Conservation (phyloP, 1,284 basidiomycete genomes). For the Inonotus hispidus region DNA sequence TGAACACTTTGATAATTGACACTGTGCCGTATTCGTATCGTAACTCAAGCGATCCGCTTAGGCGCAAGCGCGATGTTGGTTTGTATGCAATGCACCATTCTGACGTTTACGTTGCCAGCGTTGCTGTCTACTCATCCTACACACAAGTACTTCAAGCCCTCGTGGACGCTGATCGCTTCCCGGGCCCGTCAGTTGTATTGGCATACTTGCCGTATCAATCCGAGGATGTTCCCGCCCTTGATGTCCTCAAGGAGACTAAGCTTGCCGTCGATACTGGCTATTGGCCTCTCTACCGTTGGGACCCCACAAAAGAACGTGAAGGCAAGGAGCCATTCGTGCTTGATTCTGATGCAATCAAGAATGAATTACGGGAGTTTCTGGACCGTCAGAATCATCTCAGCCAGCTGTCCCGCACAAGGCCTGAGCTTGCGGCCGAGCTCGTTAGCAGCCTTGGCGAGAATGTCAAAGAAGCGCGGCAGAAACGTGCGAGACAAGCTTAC, state of each 20-base stretch:
- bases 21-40: slow-evolving; percentile 83
- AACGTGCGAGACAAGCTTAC: slow-evolving; percentile 83
- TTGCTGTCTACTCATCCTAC: slow-evolving; percentile 95
- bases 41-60: slow-evolving; percentile 61
- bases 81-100: slow-evolving; percentile 99
- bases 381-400: slow-evolving; percentile 96
- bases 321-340: slow-evolving; percentile 87
- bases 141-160: slow-evolving; percentile 91
- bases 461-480: slow-evolving; percentile 79
- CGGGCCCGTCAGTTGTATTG: slow-evolving; percentile 88
- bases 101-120: slow-evolving; percentile 91
- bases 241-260: slow-evolving; percentile 95
- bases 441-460: slow-evolving; percentile 82
- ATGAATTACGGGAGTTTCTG: slow-evolving; percentile 92
- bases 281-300: slow-evolving; percentile 99
- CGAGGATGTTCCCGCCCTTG: slow-evolving; percentile 77
- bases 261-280: slow-evolving; percentile 94
- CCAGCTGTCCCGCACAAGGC: slow-evolving; percentile 79
- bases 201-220: slow-evolving; percentile 89
- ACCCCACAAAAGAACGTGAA: slow-evolving; percentile 74
- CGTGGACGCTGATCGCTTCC: slow-evolving; percentile 86
- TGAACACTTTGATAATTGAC: slow-evolving; percentile 96
- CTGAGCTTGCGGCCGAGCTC: slow-evolving; percentile 79
- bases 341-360: slow-evolving; percentile 92
- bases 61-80: slow-evolving; percentile 89